Conservation (phyloP, 495 filamentous ascomycete species). For the Podospora comata region DNA sequence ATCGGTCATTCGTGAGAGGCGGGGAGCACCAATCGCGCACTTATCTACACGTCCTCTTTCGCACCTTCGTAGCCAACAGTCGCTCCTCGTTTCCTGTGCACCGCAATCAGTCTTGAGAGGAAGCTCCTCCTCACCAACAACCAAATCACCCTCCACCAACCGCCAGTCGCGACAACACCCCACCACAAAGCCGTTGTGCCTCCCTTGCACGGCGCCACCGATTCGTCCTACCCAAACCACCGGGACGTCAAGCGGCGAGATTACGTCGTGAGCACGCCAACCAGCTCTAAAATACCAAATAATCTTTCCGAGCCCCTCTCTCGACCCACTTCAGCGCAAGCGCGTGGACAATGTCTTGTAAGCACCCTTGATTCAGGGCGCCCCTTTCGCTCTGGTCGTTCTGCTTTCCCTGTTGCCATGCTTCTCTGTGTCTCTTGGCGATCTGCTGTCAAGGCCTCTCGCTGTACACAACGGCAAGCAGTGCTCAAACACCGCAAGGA, state of each 20-base stretch:
- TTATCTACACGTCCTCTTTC: neutral
- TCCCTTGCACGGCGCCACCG: neutral
- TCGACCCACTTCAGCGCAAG: neutral
- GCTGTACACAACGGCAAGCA: neutral
- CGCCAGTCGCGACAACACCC: neutral
- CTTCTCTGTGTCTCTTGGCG: neutral
- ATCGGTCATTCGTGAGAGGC: neutral
- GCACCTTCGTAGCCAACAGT: neutral
- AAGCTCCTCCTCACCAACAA: neutral
- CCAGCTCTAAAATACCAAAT: neutral
- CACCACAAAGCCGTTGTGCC: neutral
- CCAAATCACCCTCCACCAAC: neutral
- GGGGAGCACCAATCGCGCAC: neutral
- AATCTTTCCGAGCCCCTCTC: neutral
- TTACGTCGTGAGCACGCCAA: neutral
- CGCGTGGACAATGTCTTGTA: constrained; percentile 12
- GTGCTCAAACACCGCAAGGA: neutral
- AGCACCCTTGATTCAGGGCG: neutral
- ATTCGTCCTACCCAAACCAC: neutral
- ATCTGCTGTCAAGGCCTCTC: neutral
- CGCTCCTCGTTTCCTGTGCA: neutral
- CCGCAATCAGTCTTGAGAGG: neutral
- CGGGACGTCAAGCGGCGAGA: neutral
- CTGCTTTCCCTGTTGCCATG: neutral
- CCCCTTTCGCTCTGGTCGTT: neutral